Evolutionary conservation across 768 basidiomycete genomes (phyloP), one percentile per base, ranked within the genome.

Genomic region (Epithele typhae): DNA sequence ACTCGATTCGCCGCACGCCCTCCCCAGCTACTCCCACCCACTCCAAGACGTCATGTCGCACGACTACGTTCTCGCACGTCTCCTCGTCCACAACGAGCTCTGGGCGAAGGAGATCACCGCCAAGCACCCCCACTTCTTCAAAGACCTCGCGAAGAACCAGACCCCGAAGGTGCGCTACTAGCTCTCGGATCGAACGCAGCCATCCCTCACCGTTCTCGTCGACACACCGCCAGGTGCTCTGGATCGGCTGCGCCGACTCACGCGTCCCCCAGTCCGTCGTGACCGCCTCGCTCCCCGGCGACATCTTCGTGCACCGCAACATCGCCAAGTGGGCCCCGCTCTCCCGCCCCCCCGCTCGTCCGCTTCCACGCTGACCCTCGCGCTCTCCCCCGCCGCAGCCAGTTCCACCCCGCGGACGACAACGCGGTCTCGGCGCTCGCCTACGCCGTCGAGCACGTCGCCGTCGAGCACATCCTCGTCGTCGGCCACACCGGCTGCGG

Each of bases 401-500:
- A 92, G 67, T 76, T 92, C 61, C 82, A 79, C 45, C 68, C 73
- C 3, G 64, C 82, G 45, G 92, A 95, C 62, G 76, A 77, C 48
- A 91, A 77, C 58, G 79, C 79, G 1, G 72, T 79, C 43, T 75
- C 91, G 1, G 84, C 87, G 9, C 72, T 94, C 48, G 68, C 78
- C 11, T 95, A 82, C 62, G 91, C 89, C 15, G 69, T 94, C 35
- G 73, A 73, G 43, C 66, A 72, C 54, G 70, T 93, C 46, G 81
- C 83, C 46, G 82, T 91, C 19, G 70, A 84, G 67, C 86, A 93
- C 72, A 88, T 94, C 50, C 70, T 90, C 51, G 69, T 94, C 56
- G 87, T 84, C 21, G 92, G 92, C 15, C 92, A 95, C 62, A 81
- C 84, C 10, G 71, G 79, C 45, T 95, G 92, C 61, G 92, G 89